Evolutionary conservation across 2,329 filamentous ascomycete genomes (phyloP), one percentile per base, ranked within the genome.

Genomic region (Hypoxylon sp.): DNA sequence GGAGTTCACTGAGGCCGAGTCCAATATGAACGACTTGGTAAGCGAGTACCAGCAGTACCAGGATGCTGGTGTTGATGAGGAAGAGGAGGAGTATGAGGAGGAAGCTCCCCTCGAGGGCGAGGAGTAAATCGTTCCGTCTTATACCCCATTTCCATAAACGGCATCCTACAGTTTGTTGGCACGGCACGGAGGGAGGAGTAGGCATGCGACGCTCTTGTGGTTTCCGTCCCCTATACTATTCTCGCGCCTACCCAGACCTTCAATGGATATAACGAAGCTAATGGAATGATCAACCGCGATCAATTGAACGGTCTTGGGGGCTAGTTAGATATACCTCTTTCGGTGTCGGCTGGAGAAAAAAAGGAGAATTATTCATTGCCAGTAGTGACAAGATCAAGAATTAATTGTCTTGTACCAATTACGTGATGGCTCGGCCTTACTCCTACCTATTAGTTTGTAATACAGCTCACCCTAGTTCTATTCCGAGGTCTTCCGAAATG

Each of bases 21-120:
- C 93, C 85, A 99, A 99, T 89, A 98, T 99, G 96, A 98, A 99
- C 87, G 96, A 99, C 83, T 87, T 99, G 80, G 95, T 99, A 77
- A 97, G 93, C 68, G 96, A 99, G 84, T 99, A 99, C 88, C 96
- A 98, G 89, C 96, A 99, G 84, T 99, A 99, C 90, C 96, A 99
- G 89, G 96, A 99, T 83, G 96, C 96, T 80, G 92, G 93, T 78
- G 89, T 97, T 83, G 96, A 96, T 68, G 96, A 99, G 84, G 95
- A 93, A 76, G 95, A 98, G 84, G 94, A 97, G 85, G 93, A 97
- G 80, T 94, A 96, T 80, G 91, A 91, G 77, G 93, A 96, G 86
- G 94, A 97, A 83, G 87, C 85, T 71, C 89, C 89, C 75, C 76
- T 88, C 70, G 90, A 93, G 83, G 67, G 57, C 56, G 90, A 92